Evolutionary conservation across 202 grass and related monocot genomes (phyloP), one percentile per base, ranked within the genome.

Genomic region (Setaria italica): DNA sequence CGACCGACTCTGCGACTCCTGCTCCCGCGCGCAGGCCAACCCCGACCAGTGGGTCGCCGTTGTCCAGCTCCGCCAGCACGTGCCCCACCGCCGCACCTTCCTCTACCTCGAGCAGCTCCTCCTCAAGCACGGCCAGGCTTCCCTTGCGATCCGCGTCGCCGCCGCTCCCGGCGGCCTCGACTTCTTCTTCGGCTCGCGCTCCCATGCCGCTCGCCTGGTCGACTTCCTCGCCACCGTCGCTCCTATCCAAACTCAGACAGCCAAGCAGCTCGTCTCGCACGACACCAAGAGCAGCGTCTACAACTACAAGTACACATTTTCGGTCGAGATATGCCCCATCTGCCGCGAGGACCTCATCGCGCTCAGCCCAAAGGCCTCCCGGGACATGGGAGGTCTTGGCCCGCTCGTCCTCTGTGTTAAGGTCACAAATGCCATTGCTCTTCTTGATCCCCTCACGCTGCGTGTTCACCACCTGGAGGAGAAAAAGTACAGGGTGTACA

Each of bases 291-390:
- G 89, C 74, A 93, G 60, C 25, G 39, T 91, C 42, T 97, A 93
- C 76, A 97, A 93, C 67, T 97, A 97, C 84, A 97, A 97, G 85
- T 73, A 95, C 85, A 93, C 92, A n/a, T 97, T 95, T 41, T 97
- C 95, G 8, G 95, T 97, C 25, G 92, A 97, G 85, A 97, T 97
- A 54, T 93, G 89, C 77, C 95, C 95, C 43, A 93, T 97, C 72
- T 97, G 95, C 83, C 90, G 92, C 29, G 90, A 95, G 87, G 95
- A 97, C 84, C 84, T 97, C 77, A 87, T 95, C 76, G 90, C 88
- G 3, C 92, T 97, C 49, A 90, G 90, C 45, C 89, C 85, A 67
- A 87, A 92, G 80, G 85, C 87, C 25, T 90, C 91, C 11, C 86
- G 85, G 15, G 85, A 88, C 16, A 89, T 97, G 12, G 95, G 95